These are phyloP conservation scores for Gossypium anomalum DNA, from an alignment of 345 rosid genomes.

Conservation along the genomic window DNA sequence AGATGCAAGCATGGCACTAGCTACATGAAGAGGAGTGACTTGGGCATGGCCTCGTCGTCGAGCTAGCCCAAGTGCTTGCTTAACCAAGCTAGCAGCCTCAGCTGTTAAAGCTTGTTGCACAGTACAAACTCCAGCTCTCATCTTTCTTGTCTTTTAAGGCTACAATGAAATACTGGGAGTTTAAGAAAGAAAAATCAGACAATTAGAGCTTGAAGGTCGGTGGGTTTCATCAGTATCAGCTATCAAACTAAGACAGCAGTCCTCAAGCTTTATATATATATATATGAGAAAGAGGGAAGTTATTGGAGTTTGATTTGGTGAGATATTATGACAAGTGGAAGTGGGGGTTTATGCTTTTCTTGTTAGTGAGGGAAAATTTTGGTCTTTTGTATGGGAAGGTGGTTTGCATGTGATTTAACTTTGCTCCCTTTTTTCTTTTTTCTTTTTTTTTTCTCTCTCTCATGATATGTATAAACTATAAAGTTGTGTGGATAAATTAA, in stretches of 20 bases:
- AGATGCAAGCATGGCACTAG: conserved; percentile 59
- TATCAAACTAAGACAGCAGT: neutral
- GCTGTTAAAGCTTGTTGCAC: conserved; percentile 54
- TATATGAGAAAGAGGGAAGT: neutral
- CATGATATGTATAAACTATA: conserved; percentile 11
- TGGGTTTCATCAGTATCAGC: conserved; percentile 3
- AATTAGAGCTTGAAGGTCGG: conserved; percentile 9
- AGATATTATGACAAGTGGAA: conserved; percentile 17
- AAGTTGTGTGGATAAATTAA: conserved; percentile 30
- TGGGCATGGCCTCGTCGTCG: conserved; percentile 67
- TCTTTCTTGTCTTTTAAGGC: conserved; percentile 3
- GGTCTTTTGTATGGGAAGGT: conserved; percentile 43
- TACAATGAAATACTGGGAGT: neutral
- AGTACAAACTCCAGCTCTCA: conserved; percentile 61
- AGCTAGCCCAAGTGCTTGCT: conserved; percentile 61
- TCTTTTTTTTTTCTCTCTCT: neutral
- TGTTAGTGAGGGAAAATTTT: conserved; percentile 44
- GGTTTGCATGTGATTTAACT: conserved; percentile 59
- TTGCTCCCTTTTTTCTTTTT: conserved; percentile 10
- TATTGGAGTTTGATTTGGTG: neutral
- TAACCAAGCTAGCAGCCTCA: conserved; percentile 53
- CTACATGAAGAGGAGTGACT: conserved; percentile 75
- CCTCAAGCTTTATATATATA: conserved; percentile 1
- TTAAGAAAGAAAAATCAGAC: neutral
- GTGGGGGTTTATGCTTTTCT: conserved; percentile 55